These are phyloP conservation scores for Chaetomidium leptoderma DNA, from an alignment of 495 filamentous ascomycete genomes.

Conservation along the genomic window DNA sequence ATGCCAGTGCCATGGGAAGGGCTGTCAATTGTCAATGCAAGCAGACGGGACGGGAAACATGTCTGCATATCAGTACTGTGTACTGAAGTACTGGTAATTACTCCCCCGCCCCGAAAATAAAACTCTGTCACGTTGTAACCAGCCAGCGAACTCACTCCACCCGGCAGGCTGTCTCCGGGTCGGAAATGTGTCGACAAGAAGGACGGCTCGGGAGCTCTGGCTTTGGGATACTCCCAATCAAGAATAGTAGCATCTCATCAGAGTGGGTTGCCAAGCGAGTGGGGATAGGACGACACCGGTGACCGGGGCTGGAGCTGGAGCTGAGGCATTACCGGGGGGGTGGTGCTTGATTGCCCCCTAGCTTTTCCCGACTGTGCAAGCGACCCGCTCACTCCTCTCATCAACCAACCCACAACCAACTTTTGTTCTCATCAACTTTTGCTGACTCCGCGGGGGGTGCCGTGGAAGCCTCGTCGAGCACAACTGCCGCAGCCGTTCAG, in stretches of 20 bases:
- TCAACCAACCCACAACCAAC: neutral
- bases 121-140: neutral
- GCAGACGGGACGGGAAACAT: constrained; percentile 5
- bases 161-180: neutral
- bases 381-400: neutral
- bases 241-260: constrained; percentile 15
- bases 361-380: neutral
- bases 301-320: constrained; percentile 19
- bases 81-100: neutral
- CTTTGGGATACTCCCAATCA: constrained; percentile 23
- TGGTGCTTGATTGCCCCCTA: constrained; percentile 1
- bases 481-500: too few species aligned
- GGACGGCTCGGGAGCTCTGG: too few species aligned
- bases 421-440: neutral
- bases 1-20: constrained; percentile 14
- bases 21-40: constrained; percentile 2
- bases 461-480: neutral
- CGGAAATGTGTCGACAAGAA: neutral
- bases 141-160: too few species aligned
- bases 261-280: constrained; percentile 25
- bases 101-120: neutral
- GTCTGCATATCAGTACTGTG: neutral
- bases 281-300: constrained; percentile 27
- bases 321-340: neutral
- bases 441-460: neutral